Evolutionary conservation across 441 rosid species (phyloP).

Genomic region (Mallotus repandus): DNA sequence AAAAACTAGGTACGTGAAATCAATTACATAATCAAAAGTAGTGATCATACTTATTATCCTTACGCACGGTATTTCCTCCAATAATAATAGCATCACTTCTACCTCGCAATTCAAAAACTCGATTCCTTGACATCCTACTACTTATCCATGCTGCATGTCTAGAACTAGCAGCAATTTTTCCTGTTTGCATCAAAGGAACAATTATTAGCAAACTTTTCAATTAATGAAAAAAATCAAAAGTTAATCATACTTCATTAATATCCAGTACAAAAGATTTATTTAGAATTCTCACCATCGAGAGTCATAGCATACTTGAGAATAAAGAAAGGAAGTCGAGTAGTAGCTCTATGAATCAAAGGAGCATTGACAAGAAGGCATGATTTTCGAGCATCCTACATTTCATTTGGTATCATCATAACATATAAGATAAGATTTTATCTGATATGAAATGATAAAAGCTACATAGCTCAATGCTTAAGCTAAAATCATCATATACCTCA

Average conservation of each 20-base stretch:
- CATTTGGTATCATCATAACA: conserved; percentile 18
- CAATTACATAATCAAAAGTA: background rate
- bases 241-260: no score
- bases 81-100: conserved; percentile 86
- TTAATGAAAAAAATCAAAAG: no score
- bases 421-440: no score
- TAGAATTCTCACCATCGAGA: conserved; percentile 68
- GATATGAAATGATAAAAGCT: no score
- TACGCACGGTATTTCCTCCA: conserved; percentile 88
- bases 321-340: conserved; percentile 80
- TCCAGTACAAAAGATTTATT: background rate
- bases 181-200: background rate
- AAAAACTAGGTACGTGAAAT: conserved; percentile 12
- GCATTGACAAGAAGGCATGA: conserved; percentile 55
- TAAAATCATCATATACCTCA: conserved; percentile 45
- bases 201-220: no score
- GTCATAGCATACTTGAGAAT: conserved; percentile 63
- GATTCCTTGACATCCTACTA: conserved; percentile 69
- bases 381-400: no score
- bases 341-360: conserved; percentile 80
- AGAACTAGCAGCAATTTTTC: conserved; percentile 65
- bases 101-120: conserved; percentile 83
- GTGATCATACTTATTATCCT: conserved; percentile 56
- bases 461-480: no score
- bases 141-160: conserved; percentile 98